A percentile compares a stretch with the other conserved stretches of the same genome.
Evolutionary conservation across 2,329 filamentous ascomycete species (phyloP).

Genomic region (Exophiala calicioides): DNA sequence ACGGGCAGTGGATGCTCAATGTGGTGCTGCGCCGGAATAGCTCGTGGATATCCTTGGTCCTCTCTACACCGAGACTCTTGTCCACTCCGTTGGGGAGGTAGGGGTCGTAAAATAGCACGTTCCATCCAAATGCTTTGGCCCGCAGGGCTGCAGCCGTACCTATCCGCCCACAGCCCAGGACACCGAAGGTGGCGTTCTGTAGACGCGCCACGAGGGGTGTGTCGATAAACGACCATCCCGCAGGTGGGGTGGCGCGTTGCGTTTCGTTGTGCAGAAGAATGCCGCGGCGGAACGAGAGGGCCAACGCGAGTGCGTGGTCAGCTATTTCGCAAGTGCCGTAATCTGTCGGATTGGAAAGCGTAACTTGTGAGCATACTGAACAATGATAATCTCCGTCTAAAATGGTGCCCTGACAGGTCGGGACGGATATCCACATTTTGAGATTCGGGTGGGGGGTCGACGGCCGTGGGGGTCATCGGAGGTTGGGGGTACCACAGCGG

Average conservation of each 20-base stretch:
- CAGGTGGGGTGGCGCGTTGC: slow-evolving; percentile 19
- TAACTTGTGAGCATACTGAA: slow-evolving; percentile 11
- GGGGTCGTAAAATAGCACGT: slow-evolving; percentile 62
- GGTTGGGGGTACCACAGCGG: slow-evolving; percentile 34
- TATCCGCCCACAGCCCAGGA: slow-evolving; percentile 67
- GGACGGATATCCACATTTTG: no score
- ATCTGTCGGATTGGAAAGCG: slow-evolving; percentile 8
- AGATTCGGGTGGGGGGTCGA: no score
- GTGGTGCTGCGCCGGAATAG: slow-evolving; percentile 61
- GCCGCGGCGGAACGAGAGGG: slow-evolving; percentile 27
- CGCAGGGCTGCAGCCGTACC: slow-evolving; percentile 64
- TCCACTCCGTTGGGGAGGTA: slow-evolving; percentile 52
- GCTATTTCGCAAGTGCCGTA: slow-evolving; percentile 31
- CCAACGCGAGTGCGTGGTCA: slow-evolving; percentile 28
- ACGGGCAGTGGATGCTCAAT: slow-evolving; percentile 66
- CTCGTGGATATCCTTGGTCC: slow-evolving; percentile 46
- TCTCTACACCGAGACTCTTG: slow-evolving; percentile 49
- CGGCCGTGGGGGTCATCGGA: no score
- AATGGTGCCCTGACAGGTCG: no score
- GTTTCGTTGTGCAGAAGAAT: slow-evolving; percentile 27
- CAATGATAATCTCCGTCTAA: neutral
- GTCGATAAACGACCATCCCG: slow-evolving; percentile 28
- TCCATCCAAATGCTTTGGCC: slow-evolving; percentile 66
- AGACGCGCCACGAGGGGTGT: slow-evolving; percentile 25
- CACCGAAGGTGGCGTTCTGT: slow-evolving; percentile 55